Base-by-base conservation (phyloP, 1,284 basidiomycete genomes). In the Moesziomyces aphidis region DNA sequence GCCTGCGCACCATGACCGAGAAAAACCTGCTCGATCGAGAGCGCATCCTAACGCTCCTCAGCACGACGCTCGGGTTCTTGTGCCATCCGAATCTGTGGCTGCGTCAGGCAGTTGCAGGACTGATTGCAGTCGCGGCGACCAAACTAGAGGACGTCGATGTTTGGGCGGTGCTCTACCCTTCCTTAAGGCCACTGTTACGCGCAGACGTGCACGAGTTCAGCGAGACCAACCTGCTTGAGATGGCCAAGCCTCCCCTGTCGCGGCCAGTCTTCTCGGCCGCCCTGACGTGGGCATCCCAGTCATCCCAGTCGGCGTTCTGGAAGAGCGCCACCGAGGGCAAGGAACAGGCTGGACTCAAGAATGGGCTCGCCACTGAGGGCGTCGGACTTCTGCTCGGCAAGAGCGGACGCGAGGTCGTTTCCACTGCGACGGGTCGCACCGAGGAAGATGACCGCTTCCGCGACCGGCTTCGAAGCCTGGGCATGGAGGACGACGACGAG, bases 71-170 rank as follows among this genome's bases (percentile, higher is more conserved):
- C 9, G 93, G 93, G 1, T 95, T 98, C 82, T 86, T 99, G 44
- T 96, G 93, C 77, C 97, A 99, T 85, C 96, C 97, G 0, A 96
- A 97, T 85, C 86, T 90, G n/a, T 98, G 96, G 95, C 93, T 99
- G 79, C 93, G 97, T 88, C 92, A 94, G 92, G 94, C 92, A 23
- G 90, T 94, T 5, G 91, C 91, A 7, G 91, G 92, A 0, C 93
- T 99, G 50, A 90, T 93, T 0, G 90, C 93, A 1, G 90, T 93
- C 8, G 91, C 92, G 1, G 90, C 90, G 50, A 90, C 91, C 66
- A 88, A 96, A 9, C 91, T 92, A 0, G 51, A 70, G 11, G 60
- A 72, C 19, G 64, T 73, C 13, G 97, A 99, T 80, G 90, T 93
- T 11, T 99, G 97, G 97, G 96, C 95, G 79, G 93, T 97, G 47